Base-by-base conservation (phyloP, 441 rosid species). In the Bocquillonia castaneifolia region DNA sequence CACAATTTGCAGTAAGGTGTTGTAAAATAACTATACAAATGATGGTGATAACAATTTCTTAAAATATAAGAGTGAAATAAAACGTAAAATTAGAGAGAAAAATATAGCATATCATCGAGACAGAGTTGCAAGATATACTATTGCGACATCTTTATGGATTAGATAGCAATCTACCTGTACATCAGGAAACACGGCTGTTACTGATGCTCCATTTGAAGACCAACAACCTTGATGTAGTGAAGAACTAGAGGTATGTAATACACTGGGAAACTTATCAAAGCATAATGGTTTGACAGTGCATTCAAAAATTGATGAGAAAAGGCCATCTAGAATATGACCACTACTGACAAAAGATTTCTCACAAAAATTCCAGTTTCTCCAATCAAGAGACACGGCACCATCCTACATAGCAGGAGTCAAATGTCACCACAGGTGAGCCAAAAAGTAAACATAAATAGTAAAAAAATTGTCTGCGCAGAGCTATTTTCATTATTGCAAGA, bases 281-380 rank as follows among this genome's bases (percentile, higher is more conserved):
- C 73, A 72, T 69, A 83, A 78, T 53, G 81, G 79, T 71, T 77
- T 72, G 63, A 67, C 58, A 13, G 65, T 72, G 66, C 68, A 75
- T 68, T 73, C 75, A 68, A 77, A 60, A 64, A 66, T 62, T 52
- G 86, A 82, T 62, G 72, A 77, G 53, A 64, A 23, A n/a, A 68
- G 64, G 22, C 74, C 70, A 64, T 74, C 83, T 59, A 56, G 56
- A 69, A 34, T 36, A 71, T 51, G 50, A 65, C 52, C 59, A 58
- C 44, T 44, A 62, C 47, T 72, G 34, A 40, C 42, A 59, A 67
- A 72, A 26, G 72, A 34, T 73, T 83, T 66, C 75, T 82, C 89
- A 47, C 55, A 39, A 76, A 91, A 83, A 17, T 68, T 77, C 96
- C 93, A 89, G 63, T 79, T 74, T 68, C 77, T 85, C 99, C 99